A percentile compares a stretch with the other conserved stretches of the same genome.
phyloP scores from a whole-genome alignment of 1,284 basidiomycete genomes.

The Cutaneotrichosporon spelunceum region DNA sequence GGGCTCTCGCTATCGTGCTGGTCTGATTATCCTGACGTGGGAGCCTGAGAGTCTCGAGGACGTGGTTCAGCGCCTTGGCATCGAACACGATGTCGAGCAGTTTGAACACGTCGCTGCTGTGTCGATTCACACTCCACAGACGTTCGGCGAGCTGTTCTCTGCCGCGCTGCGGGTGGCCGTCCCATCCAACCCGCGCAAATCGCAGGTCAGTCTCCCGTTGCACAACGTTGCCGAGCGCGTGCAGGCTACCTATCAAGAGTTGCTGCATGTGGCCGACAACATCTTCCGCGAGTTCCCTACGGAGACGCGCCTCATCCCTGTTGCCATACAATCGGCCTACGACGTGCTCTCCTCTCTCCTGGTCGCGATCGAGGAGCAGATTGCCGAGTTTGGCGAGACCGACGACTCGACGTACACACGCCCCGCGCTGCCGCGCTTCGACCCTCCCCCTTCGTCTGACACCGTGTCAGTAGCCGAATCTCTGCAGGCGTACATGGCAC shows the following conservation, averaged over 20 bases:
- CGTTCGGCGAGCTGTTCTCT: constrained; percentile 32
- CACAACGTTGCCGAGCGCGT: constrained; percentile 21
- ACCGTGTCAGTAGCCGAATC: neutral
- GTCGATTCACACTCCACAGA: constrained; percentile 32
- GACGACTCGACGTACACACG: constrained; percentile 19
- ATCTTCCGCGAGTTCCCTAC: constrained; percentile 11
- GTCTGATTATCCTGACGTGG: constrained; percentile 41
- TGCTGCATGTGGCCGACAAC: constrained; percentile 20
- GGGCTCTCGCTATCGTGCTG: constrained; percentile 28
- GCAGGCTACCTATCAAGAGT: constrained; percentile 23
- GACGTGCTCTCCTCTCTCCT: constrained; percentile 3
- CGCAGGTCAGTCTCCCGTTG: constrained; percentile 27
- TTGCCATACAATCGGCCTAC: neutral
- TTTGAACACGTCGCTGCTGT: constrained; percentile 31
- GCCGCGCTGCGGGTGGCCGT: constrained; percentile 20
- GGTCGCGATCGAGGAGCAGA: neutral
- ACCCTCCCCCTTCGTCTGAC: neutral
- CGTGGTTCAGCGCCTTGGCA: constrained; percentile 31
- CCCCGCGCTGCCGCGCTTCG: constrained; percentile 13
- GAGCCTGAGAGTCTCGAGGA: constrained; percentile 39
- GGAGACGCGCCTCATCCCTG: neutral
- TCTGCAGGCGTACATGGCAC: constrained; percentile 16
- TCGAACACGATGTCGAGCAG: constrained; percentile 23
- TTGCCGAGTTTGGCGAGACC: constrained; percentile 5
- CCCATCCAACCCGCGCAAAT: constrained; percentile 21